Percentiles rank a stretch among this genome's conserved stretches.
Evolutionary conservation across 2,329 filamentous ascomycete genomes (phyloP).

Genomic region (Waltergamsia citrina): DNA sequence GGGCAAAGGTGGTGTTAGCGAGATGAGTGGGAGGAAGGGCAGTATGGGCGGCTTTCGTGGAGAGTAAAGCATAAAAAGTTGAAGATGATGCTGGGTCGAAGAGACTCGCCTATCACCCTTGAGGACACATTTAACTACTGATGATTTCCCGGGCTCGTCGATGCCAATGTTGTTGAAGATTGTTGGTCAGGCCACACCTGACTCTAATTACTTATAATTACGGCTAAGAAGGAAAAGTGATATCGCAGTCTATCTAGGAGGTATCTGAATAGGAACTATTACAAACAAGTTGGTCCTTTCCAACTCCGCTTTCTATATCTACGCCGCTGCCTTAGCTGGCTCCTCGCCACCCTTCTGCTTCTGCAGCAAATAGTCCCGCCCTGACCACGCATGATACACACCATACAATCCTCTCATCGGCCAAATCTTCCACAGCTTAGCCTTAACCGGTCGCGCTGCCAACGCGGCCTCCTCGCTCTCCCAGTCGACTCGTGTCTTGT

Average conservation of each 20-base stretch:
- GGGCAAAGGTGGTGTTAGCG: constrained; percentile 13
- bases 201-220: no score
- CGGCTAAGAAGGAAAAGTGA: no score
- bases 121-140: no score
- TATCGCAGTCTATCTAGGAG: no score
- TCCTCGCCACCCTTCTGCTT: constrained; percentile 17
- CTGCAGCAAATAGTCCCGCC: constrained; percentile 35
- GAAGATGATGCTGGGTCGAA: no score
- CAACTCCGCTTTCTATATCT: not conserved
- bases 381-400: constrained; percentile 31
- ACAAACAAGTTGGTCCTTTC: no score
- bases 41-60: constrained; percentile 17
- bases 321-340: not conserved
- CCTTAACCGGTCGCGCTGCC: constrained; percentile 14
- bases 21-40: constrained; percentile 19
- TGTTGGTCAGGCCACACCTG: no score
- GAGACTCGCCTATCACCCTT: not conserved
- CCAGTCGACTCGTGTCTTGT: constrained; percentile 51
- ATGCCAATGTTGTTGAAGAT: no score
- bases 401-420: constrained; percentile 36
- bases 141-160: no score
- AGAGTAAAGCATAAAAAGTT: constrained; percentile 9
- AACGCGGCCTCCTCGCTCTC: constrained; percentile 20
- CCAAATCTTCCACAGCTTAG: constrained; percentile 22
- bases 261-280: no score